Evolutionary conservation across 2,329 filamentous ascomycete genomes (phyloP).

Genomic region (Arachnomyces sp.): DNA sequence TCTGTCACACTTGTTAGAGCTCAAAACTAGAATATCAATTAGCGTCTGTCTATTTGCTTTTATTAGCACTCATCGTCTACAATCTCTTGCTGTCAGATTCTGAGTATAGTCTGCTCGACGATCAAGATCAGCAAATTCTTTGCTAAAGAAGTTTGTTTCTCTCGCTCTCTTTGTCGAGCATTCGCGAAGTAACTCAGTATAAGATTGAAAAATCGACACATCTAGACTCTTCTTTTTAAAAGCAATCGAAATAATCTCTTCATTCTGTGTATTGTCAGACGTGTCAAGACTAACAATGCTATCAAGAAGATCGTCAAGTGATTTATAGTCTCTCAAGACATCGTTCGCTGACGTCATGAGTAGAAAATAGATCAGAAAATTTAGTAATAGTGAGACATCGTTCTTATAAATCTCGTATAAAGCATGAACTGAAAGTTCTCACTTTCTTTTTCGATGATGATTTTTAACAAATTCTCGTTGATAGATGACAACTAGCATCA

Average conservation of each 20-base stretch:
- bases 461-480: conserved; percentile 11
- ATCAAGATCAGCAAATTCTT: too few species aligned
- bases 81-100: too few species aligned
- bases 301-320: conserved; percentile 8
- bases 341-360: conserved; percentile 10
- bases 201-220: conserved; percentile 8
- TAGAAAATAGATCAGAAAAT: conserved; percentile 13
- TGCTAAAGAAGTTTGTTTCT: too few species aligned
- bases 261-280: conserved; percentile 1
- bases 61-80: too few species aligned
- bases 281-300: too few species aligned
- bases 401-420: conserved; percentile 13
- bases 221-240: conserved; percentile 9
- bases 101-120: too few species aligned
- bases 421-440: conserved; percentile 8
- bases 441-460: conserved; percentile 10
- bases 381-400: conserved; percentile 10
- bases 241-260: conserved; percentile 9
- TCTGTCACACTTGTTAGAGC: too few species aligned
- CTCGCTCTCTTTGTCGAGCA: too few species aligned
- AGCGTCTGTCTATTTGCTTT: too few species aligned
- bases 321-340: conserved; percentile 10
- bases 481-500: conserved; percentile 14
- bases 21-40: too few species aligned
- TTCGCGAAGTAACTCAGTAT: too few species aligned